Percentiles rank a stretch among this genome's conserved stretches.
Conservation (phyloP, 345 rosid genomes). For the Eucalyptus curtisii region DNA sequence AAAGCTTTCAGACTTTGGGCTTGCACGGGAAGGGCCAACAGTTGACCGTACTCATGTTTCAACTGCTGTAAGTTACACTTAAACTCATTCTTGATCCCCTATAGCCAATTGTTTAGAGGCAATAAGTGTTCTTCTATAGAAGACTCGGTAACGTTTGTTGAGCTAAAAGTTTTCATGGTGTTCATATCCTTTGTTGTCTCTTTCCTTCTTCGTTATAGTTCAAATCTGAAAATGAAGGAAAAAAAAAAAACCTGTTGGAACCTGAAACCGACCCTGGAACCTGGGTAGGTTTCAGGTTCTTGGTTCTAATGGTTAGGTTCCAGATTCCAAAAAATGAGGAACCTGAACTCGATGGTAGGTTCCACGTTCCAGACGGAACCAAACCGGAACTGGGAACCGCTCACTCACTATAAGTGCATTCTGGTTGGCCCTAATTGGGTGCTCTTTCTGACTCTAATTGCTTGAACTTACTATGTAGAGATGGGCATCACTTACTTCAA, state of each 20-base stretch:
- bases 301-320: no score
- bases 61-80: conserved; percentile 54
- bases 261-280: no score
- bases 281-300: no score
- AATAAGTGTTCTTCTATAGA: neutral
- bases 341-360: no score
- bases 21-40: conserved; percentile 86
- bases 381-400: no score
- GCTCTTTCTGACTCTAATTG: neutral
- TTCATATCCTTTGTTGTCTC: no score
- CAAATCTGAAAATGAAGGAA: no score
- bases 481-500: neutral
- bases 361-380: no score
- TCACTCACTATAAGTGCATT: conserved; percentile 48
- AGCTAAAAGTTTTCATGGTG: neutral
- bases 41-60: conserved; percentile 79
- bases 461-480: neutral
- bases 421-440: neutral
- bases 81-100: neutral
- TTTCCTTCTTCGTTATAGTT: no score
- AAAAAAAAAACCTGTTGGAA: no score
- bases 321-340: no score
- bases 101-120: neutral
- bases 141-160: neutral
- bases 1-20: conserved; percentile 86